Conservation (phyloP, 148 eudicot genomes). For the Vaccinium macrocarpon region DNA sequence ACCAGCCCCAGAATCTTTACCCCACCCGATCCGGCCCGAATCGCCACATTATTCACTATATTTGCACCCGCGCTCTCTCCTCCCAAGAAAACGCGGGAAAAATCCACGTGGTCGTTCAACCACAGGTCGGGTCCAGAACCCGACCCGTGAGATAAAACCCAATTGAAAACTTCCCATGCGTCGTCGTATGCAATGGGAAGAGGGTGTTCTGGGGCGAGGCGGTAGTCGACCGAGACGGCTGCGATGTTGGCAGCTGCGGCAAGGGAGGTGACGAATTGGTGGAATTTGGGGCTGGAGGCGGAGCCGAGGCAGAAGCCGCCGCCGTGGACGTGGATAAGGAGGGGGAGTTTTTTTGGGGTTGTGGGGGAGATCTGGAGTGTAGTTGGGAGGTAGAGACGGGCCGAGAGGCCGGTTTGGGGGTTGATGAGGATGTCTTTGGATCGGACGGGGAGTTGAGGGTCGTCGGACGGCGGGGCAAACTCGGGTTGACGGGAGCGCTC, state of each 20-base stretch:
- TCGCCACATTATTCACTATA: conserved; percentile 15
- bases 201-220: conserved; percentile 17
- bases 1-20: conserved; percentile 3
- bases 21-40: conserved; percentile 12
- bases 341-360: conserved; percentile 25
- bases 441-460: conserved; percentile 25
- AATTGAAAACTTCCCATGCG: not conserved
- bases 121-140: conserved; percentile 15
- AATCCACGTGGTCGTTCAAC: conserved; percentile 13
- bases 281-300: conserved; percentile 32
- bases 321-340: conserved; percentile 38
- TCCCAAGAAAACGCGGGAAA: not conserved
- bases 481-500: conserved; percentile 22
- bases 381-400: conserved; percentile 35
- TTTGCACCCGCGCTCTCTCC: conserved; percentile 29
- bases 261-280: conserved; percentile 30
- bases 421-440: conserved; percentile 39
- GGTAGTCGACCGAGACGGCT: conserved; percentile 18
- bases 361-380: not conserved
- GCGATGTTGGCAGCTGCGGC: conserved; percentile 15
- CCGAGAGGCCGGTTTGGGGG: conserved; percentile 23
- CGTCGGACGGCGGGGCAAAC: conserved; percentile 24
- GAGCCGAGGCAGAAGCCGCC: conserved; percentile 47
- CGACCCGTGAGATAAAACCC: conserved; percentile 8
- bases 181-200: conserved; percentile 15